These are phyloP conservation scores for Peronosclerospora sorghi DNA, from an alignment of 352 stramenopile species.

Conservation along the genomic window DNA sequence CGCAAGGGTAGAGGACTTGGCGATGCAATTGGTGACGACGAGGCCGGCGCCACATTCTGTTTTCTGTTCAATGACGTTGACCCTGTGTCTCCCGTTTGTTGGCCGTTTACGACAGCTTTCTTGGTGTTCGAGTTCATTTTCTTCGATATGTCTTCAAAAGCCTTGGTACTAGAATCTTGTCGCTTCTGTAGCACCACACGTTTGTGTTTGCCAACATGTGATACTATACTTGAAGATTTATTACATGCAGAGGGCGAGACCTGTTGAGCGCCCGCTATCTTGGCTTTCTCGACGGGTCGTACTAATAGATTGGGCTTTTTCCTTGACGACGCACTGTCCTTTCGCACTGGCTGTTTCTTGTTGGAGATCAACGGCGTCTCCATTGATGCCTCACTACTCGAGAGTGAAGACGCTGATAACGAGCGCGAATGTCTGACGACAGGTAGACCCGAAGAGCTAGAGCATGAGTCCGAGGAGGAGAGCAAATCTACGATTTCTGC, in stretches of 20 bases:
- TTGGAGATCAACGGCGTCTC: neutral
- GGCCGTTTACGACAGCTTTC: neutral
- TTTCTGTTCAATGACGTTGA: neutral
- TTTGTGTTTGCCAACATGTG: slow-evolving; percentile 7
- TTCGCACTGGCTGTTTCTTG: slow-evolving; percentile 9
- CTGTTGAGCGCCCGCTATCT: neutral
- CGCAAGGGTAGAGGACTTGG: slow-evolving; percentile 2
- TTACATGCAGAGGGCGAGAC: neutral
- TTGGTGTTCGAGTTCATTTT: slow-evolving; percentile 3
- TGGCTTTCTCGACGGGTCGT: neutral
- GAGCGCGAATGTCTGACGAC: neutral
- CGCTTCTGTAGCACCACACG: slow-evolving; percentile 4
- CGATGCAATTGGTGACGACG: slow-evolving; percentile 6
- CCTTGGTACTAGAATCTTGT: neutral
- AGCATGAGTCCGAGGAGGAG: slow-evolving; percentile 7
- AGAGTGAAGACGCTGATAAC: slow-evolving; percentile 7
- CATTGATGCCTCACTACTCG: neutral
- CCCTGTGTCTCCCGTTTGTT: neutral
- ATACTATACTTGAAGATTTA: neutral
- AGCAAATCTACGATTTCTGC: slow-evolving; percentile 12
- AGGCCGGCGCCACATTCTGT: slow-evolving; percentile 1
- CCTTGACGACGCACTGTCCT: slow-evolving; percentile 1
- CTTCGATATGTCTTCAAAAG: neutral
- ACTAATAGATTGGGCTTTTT: neutral
- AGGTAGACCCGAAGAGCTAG: slow-evolving; percentile 10